These are phyloP conservation scores for Capillidium heterosporum DNA, from an alignment of 371 early-diverging fungal species.

Conservation along the genomic window DNA sequence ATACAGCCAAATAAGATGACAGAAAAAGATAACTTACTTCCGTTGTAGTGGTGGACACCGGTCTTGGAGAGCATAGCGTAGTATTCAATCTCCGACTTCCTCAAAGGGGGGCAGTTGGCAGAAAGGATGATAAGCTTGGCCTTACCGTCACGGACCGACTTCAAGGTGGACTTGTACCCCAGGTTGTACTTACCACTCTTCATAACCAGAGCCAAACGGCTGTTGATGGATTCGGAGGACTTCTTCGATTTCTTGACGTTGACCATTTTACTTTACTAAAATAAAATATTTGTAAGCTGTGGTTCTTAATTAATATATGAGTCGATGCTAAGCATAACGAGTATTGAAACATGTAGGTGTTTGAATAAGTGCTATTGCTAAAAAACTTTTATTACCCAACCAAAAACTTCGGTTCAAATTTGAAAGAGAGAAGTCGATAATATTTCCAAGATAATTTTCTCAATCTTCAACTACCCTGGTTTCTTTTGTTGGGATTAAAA, in stretches of 20 bases:
- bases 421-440: too few species aligned
- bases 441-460: too few species aligned
- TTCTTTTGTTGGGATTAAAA: too few species aligned
- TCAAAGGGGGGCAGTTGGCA: slow-evolving; percentile 96
- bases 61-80: slow-evolving; percentile 99
- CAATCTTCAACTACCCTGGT: too few species aligned
- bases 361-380: too few species aligned
- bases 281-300: too few species aligned
- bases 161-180: slow-evolving; percentile 96
- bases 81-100: slow-evolving; percentile 99
- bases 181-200: slow-evolving; percentile 96
- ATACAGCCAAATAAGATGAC: too few species aligned
- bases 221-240: slow-evolving; percentile 87
- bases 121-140: slow-evolving; percentile 85
- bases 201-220: slow-evolving; percentile 94
- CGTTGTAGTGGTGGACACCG: slow-evolving; percentile 95
- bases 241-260: slow-evolving; percentile 49
- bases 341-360: too few species aligned
- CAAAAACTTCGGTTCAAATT: too few species aligned
- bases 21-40: slow-evolving; percentile 29
- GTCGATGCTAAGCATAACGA: too few species aligned
- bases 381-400: too few species aligned
- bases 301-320: too few species aligned
- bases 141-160: slow-evolving; percentile 92
- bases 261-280: slow-evolving; percentile 24